Evolutionary conservation across 495 filamentous ascomycete genomes (phyloP), one percentile per base, ranked within the genome.

Genomic region (Annulohypoxylon nitens): DNA sequence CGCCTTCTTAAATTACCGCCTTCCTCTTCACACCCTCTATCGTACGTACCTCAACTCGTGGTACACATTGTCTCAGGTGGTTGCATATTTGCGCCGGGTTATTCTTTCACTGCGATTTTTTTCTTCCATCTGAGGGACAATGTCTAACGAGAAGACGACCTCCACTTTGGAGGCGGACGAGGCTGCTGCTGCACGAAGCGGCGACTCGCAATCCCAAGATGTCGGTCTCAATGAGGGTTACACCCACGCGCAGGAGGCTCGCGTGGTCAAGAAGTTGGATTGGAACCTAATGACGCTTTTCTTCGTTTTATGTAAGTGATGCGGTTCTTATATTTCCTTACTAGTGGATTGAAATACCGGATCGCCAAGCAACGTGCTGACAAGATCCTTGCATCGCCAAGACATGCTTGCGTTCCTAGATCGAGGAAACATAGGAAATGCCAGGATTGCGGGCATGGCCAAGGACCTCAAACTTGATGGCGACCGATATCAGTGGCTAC

Each of bases 401-500:
- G 75, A 76, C 62, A 78, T 80, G 67, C 45, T 83, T 14, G 74
- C 80, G 2, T 76, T 77, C 39, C 70, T 79, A 18, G 82, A 84
- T 61, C 79, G 83, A 0, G 73, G 76, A 26, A 84, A 85, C 71
- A 83, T 85, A 20, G 83, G 82, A 18, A 85, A 85, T 69, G 83
- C 83, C 2, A 79, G 74, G 43, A 77, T 84, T 57, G 81, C 80
- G 7, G 78, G 79, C 18, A 74, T 84, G 71, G 72, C 72, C 8
- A 60, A 66, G 12, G 81, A 81, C 3, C 60, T 84, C 9, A n/a
- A 77, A 23, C 64, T 82, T 54, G 63, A 58, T 25, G 74, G 71
- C 34, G 50, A 65, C 10, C 47, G 73, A n/a, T 82, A 79, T 55
- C 75, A 68, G 60, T 94, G 91, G 91, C 82, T 93, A 11, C 76